Evolutionary conservation across 345 rosid species (phyloP).

Genomic region (Lumnitzera littorea): DNA sequence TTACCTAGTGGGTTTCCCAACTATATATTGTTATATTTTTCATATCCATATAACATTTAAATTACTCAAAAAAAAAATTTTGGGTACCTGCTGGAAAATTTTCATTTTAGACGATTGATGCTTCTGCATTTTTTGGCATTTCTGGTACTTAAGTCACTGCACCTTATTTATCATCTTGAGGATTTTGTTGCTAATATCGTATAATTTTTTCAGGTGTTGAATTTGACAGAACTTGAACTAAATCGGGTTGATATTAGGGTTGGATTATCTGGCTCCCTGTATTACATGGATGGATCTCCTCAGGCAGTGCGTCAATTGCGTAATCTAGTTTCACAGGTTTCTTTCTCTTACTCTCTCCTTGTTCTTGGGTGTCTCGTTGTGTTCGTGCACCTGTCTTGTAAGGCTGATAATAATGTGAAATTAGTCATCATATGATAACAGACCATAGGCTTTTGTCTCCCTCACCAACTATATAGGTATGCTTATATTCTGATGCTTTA

Average conservation of each 20-base stretch:
- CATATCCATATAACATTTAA: too few species aligned
- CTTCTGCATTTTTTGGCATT: too few species aligned
- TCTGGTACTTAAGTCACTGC: too few species aligned
- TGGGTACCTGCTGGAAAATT: too few species aligned
- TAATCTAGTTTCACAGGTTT: conserved; percentile 92
- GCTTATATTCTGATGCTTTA: conserved; percentile 9
- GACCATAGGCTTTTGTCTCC: too few species aligned
- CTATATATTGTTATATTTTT: too few species aligned
- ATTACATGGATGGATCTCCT: conserved; percentile 96
- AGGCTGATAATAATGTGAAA: too few species aligned
- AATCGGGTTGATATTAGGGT: conserved; percentile 92
- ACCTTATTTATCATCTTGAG: too few species aligned
- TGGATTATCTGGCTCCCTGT: conserved; percentile 85
- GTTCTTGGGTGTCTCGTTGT: conserved; percentile 2
- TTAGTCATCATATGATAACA: too few species aligned
- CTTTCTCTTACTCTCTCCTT: conserved; percentile 9
- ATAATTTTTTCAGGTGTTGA: conserved; percentile 55
- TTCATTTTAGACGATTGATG: too few species aligned
- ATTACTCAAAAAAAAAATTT: too few species aligned
- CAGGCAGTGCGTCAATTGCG: conserved; percentile 94
- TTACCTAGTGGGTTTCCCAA: too few species aligned
- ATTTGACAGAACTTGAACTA: conserved; percentile 87
- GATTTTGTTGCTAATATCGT: conserved; percentile 12
- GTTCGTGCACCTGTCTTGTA: neutral
- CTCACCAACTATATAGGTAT: neutral